Conservation (phyloP, 345 rosid genomes). For the Hibiscus tridactylites region DNA sequence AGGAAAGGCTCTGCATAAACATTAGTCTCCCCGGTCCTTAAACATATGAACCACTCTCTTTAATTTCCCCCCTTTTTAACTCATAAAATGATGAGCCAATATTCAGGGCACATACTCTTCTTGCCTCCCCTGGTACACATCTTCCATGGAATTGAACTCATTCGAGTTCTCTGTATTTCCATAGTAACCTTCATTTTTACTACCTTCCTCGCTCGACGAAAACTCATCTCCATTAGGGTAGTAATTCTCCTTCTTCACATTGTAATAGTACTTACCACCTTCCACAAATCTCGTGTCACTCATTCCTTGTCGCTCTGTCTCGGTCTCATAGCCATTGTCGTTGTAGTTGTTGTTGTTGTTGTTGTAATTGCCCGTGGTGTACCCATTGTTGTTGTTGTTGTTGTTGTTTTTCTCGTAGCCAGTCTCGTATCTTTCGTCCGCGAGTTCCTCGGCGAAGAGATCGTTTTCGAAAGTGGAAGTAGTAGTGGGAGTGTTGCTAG, state of each 20-base stretch:
- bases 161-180: constrained; percentile 10
- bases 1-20: background rate
- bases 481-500: constrained; percentile 8
- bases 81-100: background rate
- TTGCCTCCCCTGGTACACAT: constrained; percentile 33
- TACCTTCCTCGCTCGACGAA: background rate
- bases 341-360: constrained; percentile 6
- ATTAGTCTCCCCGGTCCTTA: background rate
- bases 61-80: background rate
- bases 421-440: constrained; percentile 12
- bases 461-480: constrained; percentile 15
- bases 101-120: constrained; percentile 9
- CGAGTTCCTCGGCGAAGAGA: constrained; percentile 20
- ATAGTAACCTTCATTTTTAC: constrained; percentile 9
- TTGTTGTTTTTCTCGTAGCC: constrained; percentile 12
- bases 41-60: background rate
- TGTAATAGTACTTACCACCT: constrained; percentile 27
- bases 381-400: constrained; percentile 13
- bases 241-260: constrained; percentile 19
- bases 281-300: constrained; percentile 42
- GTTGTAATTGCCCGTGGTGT: constrained; percentile 13
- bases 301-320: constrained; percentile 30
- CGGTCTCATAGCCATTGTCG: constrained; percentile 11
- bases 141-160: too few species aligned
- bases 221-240: background rate